phyloP scores from a whole-genome alignment of 1,284 basidiomycete genomes.

The Ganoderma sp. region DNA sequence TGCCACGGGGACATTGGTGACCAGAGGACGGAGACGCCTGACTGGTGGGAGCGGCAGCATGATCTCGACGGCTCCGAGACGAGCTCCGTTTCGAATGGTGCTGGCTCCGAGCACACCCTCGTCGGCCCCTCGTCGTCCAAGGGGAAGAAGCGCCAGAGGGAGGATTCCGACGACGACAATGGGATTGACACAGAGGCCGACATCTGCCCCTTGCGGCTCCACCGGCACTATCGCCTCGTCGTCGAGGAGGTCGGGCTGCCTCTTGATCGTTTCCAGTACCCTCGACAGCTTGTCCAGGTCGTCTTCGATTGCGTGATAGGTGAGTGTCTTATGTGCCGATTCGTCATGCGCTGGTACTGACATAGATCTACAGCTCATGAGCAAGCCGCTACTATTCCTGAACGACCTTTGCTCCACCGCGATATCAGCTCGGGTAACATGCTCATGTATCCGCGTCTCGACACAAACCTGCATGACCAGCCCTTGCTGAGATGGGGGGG shows the following conservation, averaged over 20 bases:
- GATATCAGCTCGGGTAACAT: constrained; percentile 9
- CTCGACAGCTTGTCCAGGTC: background rate
- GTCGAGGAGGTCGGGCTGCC: constrained; percentile 8
- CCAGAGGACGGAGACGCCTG: constrained; percentile 5
- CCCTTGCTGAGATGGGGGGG: background rate
- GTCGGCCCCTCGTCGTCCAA: background rate
- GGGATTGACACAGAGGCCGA: background rate
- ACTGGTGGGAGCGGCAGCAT: background rate
- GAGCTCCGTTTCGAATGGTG: background rate
- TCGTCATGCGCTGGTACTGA: background rate
- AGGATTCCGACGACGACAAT: background rate
- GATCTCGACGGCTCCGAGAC: background rate
- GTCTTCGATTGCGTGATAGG: constrained; percentile 10
- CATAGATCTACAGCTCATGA: background rate
- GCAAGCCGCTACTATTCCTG: background rate
- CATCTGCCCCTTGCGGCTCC: background rate
- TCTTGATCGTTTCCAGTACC: background rate
- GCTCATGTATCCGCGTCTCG: constrained; percentile 2
- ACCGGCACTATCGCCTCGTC: constrained; percentile 10
- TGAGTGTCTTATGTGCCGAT: background rate
- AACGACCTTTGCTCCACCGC: background rate
- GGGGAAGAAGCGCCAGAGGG: background rate
- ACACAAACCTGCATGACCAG: background rate
- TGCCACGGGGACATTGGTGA: constrained; percentile 14
- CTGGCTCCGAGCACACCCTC: background rate